These are phyloP conservation scores for Fusarium citri DNA, from an alignment of 2,329 filamentous ascomycete species.

Conservation along the genomic window DNA sequence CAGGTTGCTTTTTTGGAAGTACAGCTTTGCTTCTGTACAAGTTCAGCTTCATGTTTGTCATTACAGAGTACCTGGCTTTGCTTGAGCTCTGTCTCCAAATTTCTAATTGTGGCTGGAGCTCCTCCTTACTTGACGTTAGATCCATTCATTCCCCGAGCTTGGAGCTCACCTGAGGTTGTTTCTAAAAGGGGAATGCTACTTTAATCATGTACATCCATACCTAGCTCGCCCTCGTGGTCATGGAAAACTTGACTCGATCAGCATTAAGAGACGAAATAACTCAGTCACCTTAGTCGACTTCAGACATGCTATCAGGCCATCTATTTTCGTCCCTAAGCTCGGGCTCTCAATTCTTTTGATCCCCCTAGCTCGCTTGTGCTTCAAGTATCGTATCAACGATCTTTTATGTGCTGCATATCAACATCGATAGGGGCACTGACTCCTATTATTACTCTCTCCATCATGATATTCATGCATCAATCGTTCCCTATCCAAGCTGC, in stretches of 20 bases:
- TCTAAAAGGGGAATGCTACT: constrained; percentile 40
- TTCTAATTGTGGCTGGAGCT: constrained; percentile 3
- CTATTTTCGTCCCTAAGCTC: not conserved
- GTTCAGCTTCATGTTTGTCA: not conserved
- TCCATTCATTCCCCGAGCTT: constrained; percentile 22
- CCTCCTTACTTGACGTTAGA: constrained; percentile 14
- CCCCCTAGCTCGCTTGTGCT: constrained; percentile 22
- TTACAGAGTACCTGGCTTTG: not conserved
- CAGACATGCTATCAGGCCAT: not conserved
- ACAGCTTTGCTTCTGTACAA: not conserved
- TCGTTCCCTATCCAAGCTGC: not conserved
- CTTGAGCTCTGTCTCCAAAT: not conserved
- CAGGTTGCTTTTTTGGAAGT: constrained; percentile 9
- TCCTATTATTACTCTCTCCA: constrained; percentile 11
- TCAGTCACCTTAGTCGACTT: not conserved
- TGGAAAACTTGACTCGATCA: not conserved
- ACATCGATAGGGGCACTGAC: constrained; percentile 21
- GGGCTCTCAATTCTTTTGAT: not conserved
- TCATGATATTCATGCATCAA: not conserved
- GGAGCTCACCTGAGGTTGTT: constrained; percentile 33
- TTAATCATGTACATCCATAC: not conserved
- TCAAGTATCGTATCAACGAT: constrained; percentile 19
- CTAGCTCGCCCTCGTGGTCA: not conserved
- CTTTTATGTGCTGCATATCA: constrained; percentile 5
- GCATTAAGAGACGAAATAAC: not conserved